Conservation (phyloP, 2,329 filamentous ascomycete genomes). For the Phyllosticta paracitricarpa region DNA sequence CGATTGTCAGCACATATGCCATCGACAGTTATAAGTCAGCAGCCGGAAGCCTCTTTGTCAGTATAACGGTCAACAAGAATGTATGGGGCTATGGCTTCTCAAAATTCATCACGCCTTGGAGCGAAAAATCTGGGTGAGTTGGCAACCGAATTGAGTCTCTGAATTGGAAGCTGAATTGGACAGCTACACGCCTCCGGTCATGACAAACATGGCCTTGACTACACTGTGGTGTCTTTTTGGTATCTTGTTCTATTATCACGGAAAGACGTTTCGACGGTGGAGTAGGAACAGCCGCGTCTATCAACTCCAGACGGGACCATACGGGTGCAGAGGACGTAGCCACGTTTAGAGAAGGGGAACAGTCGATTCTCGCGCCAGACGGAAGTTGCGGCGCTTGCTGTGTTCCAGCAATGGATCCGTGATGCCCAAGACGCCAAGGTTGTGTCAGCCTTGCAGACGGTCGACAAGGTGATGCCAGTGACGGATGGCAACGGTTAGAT, state of each 20-base stretch:
- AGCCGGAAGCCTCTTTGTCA: constrained; percentile 49
- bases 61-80: constrained; percentile 55
- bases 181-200: constrained; percentile 43
- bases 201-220: constrained; percentile 48
- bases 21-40: constrained; percentile 57
- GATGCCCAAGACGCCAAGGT: no score
- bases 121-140: constrained; percentile 33
- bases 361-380: neutral
- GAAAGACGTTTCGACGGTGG: constrained; percentile 50
- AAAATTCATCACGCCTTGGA: constrained; percentile 47
- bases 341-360: neutral
- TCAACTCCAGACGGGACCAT: neutral
- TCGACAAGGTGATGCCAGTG: neutral
- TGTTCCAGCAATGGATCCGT: no score
- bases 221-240: constrained; percentile 45
- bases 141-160: neutral
- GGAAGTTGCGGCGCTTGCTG: no score
- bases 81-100: constrained; percentile 52
- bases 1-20: constrained; percentile 49
- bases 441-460: no score
- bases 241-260: constrained; percentile 47
- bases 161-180: neutral
- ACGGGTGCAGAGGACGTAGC: neutral
- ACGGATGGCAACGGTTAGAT: no score
- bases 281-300: constrained; percentile 47